Evolutionary conservation across 805 yeast species (phyloP), one percentile per base, ranked within the genome.

Genomic region (Candida jianshihensis): DNA sequence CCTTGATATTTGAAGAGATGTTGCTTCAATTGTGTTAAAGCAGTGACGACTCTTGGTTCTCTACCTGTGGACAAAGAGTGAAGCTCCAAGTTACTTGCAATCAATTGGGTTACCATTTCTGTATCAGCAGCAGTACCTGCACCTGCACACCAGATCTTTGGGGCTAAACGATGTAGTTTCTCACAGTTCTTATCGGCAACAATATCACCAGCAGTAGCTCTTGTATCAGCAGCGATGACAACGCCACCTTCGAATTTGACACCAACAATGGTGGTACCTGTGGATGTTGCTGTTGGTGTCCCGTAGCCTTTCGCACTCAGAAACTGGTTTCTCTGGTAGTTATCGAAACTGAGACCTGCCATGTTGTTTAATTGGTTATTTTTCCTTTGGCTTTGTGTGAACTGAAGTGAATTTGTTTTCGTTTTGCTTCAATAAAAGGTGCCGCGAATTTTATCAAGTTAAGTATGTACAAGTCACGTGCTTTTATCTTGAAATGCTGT

Each of bases 81-180:
- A 43, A 92, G 68, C 63, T 92, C 98, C 46, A 92, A 67, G 59
- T 90, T 89, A 26, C 96, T 85, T 26, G 87, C 77, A 48, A 88
- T 88, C 55, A 92, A 70, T 60, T 88, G 96, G 5, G 98, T 92
- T 27, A 92, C 97, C 78, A 88, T 87, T 60, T 92, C 97, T 11
- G 97, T 92, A 59, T 92, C 98, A 7, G 98, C 97, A 21, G 98
- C 98, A n/a, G 98, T 92, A 61, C 98, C 98, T 4, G 98, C 98
- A 54, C 98, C 98, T 35, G 98, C 98, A 78, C 98, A 90, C 97
- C 97, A 90, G 57, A 89, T 88, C 54, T 73, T 75, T 9, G 97
- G 96, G 6, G 96, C 74, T 46, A 89, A 71, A 49, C 94, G 68
- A 64, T 90, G 97, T 46, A 92, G 70, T 63, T 90, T 90, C 56